Evolutionary conservation across 768 basidiomycete genomes (phyloP).

Genomic region (Tylopilus sp.): DNA sequence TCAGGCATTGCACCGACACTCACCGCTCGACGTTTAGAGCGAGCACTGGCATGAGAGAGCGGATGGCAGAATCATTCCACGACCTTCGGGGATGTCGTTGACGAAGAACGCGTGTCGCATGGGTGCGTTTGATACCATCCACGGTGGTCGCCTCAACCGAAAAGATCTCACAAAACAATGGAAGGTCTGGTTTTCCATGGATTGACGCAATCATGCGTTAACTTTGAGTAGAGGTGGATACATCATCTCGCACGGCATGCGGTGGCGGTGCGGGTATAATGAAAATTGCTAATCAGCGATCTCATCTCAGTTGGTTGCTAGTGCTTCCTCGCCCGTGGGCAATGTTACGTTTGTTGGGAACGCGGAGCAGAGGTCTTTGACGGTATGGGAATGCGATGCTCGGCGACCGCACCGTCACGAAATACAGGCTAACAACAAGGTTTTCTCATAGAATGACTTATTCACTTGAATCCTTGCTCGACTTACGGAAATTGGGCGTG

Average conservation of each 20-base stretch:
- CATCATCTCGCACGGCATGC: constrained; percentile 24
- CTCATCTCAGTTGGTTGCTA: constrained; percentile 28
- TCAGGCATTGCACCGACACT: neutral
- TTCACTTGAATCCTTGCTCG: constrained; percentile 16
- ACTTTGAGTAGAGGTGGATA: constrained; percentile 12
- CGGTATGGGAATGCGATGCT: constrained; percentile 14
- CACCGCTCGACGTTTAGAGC: neutral
- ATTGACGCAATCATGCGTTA: constrained; percentile 22
- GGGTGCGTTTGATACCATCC: constrained; percentile 4
- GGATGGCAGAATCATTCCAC: constrained; percentile 13
- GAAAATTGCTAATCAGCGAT: constrained; percentile 24
- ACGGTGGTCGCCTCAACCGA: neutral
- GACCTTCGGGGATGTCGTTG: constrained; percentile 15
- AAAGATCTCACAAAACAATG: neutral
- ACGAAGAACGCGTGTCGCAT: constrained; percentile 5
- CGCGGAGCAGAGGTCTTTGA: constrained; percentile 16
- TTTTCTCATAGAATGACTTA: constrained; percentile 9
- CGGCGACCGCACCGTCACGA: constrained; percentile 12
- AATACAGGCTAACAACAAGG: constrained; percentile 1
- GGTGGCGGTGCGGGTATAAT: constrained; percentile 29
- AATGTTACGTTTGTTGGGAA: constrained; percentile 27
- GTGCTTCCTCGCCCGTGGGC: constrained; percentile 24
- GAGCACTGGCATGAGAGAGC: constrained; percentile 5
- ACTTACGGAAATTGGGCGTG: constrained; percentile 25
- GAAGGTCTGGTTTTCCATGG: constrained; percentile 13